Conservation (phyloP, 306 rosid genomes). For the Vigna trinervia region DNA sequence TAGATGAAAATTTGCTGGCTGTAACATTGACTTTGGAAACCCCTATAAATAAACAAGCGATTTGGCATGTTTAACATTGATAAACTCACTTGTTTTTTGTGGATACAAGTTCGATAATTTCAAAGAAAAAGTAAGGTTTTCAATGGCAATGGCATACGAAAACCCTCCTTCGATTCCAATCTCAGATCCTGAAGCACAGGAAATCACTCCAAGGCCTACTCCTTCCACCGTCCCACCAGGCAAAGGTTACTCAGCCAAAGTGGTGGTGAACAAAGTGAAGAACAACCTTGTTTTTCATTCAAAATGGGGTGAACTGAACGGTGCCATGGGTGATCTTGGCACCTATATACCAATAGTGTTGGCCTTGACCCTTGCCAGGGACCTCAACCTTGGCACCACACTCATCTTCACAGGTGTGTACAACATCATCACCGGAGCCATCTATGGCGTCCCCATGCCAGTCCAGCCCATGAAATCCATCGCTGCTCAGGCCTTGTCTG, state of each 20-base stretch:
- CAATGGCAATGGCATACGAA: slow-evolving; percentile 41
- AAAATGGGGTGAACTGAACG: slow-evolving; percentile 45
- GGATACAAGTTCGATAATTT: neutral
- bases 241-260: slow-evolving; percentile 3
- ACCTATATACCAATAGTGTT: slow-evolving; percentile 41
- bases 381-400: slow-evolving; percentile 42
- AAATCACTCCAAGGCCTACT: slow-evolving; percentile 3
- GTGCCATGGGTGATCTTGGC: slow-evolving; percentile 52
- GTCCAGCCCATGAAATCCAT: slow-evolving; percentile 52
- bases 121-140: neutral
- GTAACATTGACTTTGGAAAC: slow-evolving; percentile 11
- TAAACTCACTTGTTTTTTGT: neutral
- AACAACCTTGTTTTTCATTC: slow-evolving; percentile 37
- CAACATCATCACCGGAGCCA: slow-evolving; percentile 43
- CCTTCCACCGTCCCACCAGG: neutral
- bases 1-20: neutral
- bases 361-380: slow-evolving; percentile 46
- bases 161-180: slow-evolving; percentile 23
- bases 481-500: slow-evolving; percentile 40
- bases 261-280: slow-evolving; percentile 25
- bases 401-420: slow-evolving; percentile 38
- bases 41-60: slow-evolving; percentile 1
- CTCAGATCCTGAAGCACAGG: slow-evolving; percentile 39
- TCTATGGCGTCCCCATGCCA: slow-evolving; percentile 48
- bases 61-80: neutral